Percentiles rank a stretch among this genome's conserved stretches.
These are phyloP conservation scores for Acacia confusa DNA, from an alignment of 306 rosid genomes.

Conservation along the genomic window DNA sequence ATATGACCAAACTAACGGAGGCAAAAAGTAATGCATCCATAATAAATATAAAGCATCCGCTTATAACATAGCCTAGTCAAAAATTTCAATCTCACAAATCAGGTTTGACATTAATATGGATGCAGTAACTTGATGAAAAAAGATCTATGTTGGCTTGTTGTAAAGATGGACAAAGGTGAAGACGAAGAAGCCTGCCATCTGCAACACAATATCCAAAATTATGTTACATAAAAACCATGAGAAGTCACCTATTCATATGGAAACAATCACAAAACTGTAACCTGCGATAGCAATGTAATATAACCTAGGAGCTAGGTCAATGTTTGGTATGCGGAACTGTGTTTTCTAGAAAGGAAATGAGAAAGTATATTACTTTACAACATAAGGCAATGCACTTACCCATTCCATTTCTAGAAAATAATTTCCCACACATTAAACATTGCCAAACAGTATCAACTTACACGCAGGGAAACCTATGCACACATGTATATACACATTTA, in stretches of 20 bases:
- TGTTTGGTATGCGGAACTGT: too few relatives aligned
- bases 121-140: constrained; percentile 17
- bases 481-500: too few relatives aligned
- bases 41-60: constrained; percentile 30
- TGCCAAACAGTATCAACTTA: too few relatives aligned
- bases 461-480: too few relatives aligned
- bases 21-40: constrained; percentile 3
- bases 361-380: too few relatives aligned
- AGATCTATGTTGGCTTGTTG: constrained; percentile 61
- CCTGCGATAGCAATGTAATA: not conserved
- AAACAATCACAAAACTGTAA: not conserved
- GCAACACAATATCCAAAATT: constrained; percentile 48
- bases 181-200: constrained; percentile 91
- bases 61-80: constrained; percentile 44
- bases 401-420: too few relatives aligned
- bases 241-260: not conserved
- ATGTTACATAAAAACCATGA: not conserved
- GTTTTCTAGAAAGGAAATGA: too few relatives aligned
- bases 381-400: too few relatives aligned
- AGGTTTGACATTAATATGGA: constrained; percentile 27
- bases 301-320: too few relatives aligned
- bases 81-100: constrained; percentile 43
- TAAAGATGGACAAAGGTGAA: constrained; percentile 81
- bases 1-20: not conserved
- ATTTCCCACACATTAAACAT: too few relatives aligned